Evolutionary conservation across 306 rosid species (phyloP).

Genomic region (Trifolium pratense): DNA sequence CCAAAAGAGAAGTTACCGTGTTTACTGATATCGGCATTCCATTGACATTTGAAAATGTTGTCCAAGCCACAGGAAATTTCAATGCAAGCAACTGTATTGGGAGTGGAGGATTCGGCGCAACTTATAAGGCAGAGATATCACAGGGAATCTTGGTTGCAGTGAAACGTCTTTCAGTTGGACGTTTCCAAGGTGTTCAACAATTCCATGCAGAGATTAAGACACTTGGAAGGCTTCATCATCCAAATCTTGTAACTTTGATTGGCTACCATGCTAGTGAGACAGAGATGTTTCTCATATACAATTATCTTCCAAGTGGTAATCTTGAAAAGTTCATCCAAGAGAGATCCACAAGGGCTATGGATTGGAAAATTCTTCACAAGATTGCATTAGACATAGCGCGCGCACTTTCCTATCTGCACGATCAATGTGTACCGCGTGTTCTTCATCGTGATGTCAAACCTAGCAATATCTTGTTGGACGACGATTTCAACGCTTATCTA

Average conservation of each 20-base stretch:
- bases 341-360: constrained; percentile 83
- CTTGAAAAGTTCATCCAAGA: constrained; percentile 90
- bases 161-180: constrained; percentile 87
- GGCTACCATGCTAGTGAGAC: constrained; percentile 95
- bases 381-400: constrained; percentile 91
- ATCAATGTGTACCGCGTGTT: constrained; percentile 89
- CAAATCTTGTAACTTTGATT: constrained; percentile 81
- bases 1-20: constrained; percentile 76
- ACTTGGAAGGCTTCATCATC: constrained; percentile 88
- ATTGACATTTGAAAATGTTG: constrained; percentile 79
- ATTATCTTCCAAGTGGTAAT: constrained; percentile 88
- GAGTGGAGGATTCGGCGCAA: constrained; percentile 95
- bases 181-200: constrained; percentile 90
- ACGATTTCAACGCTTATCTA: constrained; percentile 79
- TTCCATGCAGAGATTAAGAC: constrained; percentile 88
- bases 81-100: constrained; percentile 90
- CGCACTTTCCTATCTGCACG: constrained; percentile 89
- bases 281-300: constrained; percentile 89
- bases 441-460: constrained; percentile 97
- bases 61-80: constrained; percentile 77
- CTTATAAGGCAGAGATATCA: constrained; percentile 86
- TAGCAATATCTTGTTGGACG: constrained; percentile 89
- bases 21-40: constrained; percentile 79
- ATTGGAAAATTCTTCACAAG: constrained; percentile 94
- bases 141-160: constrained; percentile 72